These are phyloP conservation scores for Pachysandra terminalis DNA, from an alignment of 164 flowering plant genomes.

Conservation along the genomic window DNA sequence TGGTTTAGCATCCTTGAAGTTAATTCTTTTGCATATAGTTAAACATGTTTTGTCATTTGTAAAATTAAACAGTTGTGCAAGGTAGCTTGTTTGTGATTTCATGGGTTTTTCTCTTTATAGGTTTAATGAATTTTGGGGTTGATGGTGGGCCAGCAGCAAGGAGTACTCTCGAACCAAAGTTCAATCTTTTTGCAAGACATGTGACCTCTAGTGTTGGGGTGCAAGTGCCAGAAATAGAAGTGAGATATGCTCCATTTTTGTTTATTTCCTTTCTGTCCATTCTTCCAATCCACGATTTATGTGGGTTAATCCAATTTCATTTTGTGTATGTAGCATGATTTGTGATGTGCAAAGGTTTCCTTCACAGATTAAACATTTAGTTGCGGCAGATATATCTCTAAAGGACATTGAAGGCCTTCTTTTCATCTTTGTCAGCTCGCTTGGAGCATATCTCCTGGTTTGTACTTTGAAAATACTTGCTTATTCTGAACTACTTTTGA, in stretches of 20 bases:
- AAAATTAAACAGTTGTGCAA: background rate
- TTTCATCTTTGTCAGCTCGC: slow-evolving; percentile 63
- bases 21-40: no score
- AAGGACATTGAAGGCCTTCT: slow-evolving; percentile 69
- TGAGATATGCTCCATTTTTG: slow-evolving; percentile 20
- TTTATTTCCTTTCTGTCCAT: background rate
- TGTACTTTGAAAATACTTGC: slow-evolving; percentile 57
- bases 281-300: no score
- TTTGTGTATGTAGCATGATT: background rate
- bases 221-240: slow-evolving; percentile 61
- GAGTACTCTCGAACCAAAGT: no score
- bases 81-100: background rate
- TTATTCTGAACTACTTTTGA: background rate
- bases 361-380: slow-evolving; percentile 50
- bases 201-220: slow-evolving; percentile 44
- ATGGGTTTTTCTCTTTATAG: slow-evolving; percentile 20
- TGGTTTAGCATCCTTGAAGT: no score
- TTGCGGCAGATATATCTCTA: slow-evolving; percentile 39
- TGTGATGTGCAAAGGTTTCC: slow-evolving; percentile 11
- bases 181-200: slow-evolving; percentile 44
- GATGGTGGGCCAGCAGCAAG: no score
- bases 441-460: no score
- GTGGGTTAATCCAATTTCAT: background rate
- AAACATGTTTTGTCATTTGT: background rate
- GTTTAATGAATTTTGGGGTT: slow-evolving; percentile 51